Base-by-base conservation (phyloP, 495 filamentous ascomycete species). In the Evansstolkia leycettana region DNA sequence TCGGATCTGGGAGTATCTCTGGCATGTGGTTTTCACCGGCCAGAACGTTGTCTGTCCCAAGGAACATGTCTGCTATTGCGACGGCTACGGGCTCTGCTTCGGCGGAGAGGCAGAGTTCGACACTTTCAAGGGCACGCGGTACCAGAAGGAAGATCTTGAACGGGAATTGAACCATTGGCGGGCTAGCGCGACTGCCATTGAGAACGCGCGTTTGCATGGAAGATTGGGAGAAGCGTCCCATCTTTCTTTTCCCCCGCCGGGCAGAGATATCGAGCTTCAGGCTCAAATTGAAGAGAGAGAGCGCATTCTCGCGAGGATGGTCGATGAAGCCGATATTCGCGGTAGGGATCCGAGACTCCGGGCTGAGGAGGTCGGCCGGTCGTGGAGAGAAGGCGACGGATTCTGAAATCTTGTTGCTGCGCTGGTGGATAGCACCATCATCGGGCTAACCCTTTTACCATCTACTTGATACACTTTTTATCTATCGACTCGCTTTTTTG, bases 41-140 rank as follows among this genome's bases (percentile, higher is more conserved):
- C 30, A 73, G 19, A 58, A 66, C 5, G 58, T 74, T 7, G 51
- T 69, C 27, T 87, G 82, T 46, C 77, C 79, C 9, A 59, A 59
- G 14, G 72, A 80, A 54, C 69, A 76, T 46, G 54, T 78, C 0
- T 89, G 83, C 52, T 81, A 84, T 36, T 89, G 83, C 49, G 78
- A 84, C 39, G 79, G 73, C 12, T 89, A 76, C 33, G 82, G 82
- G 0, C 60, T 78, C n/a, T 89, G 83, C 46, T 89, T 87, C 44
- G 82, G 75, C 4, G 68, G 70, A 1, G 62, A 71, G 13, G 54
- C 62, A 0, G 52, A 69, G 36, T 82, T 67, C 28, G 47, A 66
- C 7, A 45, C 48, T 0, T 84, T 62, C 39, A 53, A 65, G 11
- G 54, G 59, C 17, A 33, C 65, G 23, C 51, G 61, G 23, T 43